A percentile compares a stretch with the other conserved stretches of the same genome.
phyloP scores from a whole-genome alignment of 2,329 filamentous ascomycete genomes.

The Sporothrix schenckii region DNA sequence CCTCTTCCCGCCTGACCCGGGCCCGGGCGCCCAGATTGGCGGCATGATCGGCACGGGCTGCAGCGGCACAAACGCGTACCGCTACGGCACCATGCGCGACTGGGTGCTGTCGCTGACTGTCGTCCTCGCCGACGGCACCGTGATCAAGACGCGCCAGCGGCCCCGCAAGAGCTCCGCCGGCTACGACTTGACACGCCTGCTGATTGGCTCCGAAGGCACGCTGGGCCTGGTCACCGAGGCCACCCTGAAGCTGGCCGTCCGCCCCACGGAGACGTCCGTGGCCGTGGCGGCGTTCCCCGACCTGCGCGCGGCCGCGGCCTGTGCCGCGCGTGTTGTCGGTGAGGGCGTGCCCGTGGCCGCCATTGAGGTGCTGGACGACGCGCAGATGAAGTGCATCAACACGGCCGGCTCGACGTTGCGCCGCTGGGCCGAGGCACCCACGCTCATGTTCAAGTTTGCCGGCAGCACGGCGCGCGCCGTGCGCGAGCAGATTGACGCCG shows the following conservation, averaged over 20 bases:
- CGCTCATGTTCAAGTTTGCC: constrained; percentile 82
- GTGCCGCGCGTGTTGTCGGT: constrained; percentile 77
- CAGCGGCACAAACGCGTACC: constrained; percentile 84
- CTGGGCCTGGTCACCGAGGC: constrained; percentile 90
- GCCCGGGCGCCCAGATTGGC: constrained; percentile 88
- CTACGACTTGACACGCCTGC: constrained; percentile 86
- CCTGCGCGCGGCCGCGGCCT: constrained; percentile 73
- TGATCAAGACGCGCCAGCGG: constrained; percentile 86
- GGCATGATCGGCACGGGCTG: constrained; percentile 78
- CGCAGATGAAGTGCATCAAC: constrained; percentile 77
- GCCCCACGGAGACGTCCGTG: constrained; percentile 77
- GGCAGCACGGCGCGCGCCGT: constrained; percentile 67
- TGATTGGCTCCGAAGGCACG: constrained; percentile 90
- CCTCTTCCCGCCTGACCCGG: constrained; percentile 91
- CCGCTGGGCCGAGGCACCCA: constrained; percentile 71
- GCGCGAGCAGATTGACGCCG: constrained; percentile 75
- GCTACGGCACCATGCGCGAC: constrained; percentile 93
- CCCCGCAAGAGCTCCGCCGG: constrained; percentile 88
- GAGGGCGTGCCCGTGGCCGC: constrained; percentile 83
- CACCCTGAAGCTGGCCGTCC: constrained; percentile 81
- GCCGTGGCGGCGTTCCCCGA: constrained; percentile 66
- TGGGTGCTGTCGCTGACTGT: constrained; percentile 89
- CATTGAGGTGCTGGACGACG: constrained; percentile 90
- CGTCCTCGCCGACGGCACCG: constrained; percentile 84
- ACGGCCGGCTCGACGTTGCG: constrained; percentile 66